Evolutionary conservation across 768 basidiomycete genomes (phyloP), one percentile per base, ranked within the genome.

Genomic region (Galerina marginata): DNA sequence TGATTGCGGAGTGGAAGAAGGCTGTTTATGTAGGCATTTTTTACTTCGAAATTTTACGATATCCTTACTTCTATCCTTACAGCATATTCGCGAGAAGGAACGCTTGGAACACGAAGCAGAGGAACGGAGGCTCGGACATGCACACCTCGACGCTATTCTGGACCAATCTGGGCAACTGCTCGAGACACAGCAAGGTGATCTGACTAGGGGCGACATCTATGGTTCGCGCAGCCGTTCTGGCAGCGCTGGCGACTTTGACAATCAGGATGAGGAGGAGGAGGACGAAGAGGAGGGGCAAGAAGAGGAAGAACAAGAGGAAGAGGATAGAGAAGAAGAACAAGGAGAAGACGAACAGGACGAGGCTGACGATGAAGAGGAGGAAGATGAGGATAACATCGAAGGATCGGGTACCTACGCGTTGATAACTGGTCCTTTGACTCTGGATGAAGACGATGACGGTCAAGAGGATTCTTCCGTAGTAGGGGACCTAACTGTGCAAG

Each of bases 61-160:
- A 36, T 14, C 45, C 42, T 53, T 23, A 26, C 20, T 12, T 54
- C 57, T 57, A 43, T 52, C 58, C 6, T 46, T 54, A 15, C 62
- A 92, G 91, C 86, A 92, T 74, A 83, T 95, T 15, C 86, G 91
- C 4, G 88, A 92, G 59, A 83, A 88, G 66, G 82, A 87, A 61
- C 79, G 89, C 38, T 76, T 83, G 43, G 81, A 79, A 53, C 76
- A 79, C 11, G 91, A 92, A 69, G 89, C 81, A 15, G 95, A 97
- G 73, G 91, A 95, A 72, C 81, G 87, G 63, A 82, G 86, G 36
- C 81, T 88, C 5, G 93, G 95, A 0, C 90, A 90, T 61, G 87
- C 89, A 63, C 95, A 97, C 74, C 81, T 98, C 20, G 92, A 96
- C 71, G 92, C 90, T 4, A 93, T 98, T 63, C 79, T 98, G 47